Conservation (phyloP, 176 grass and related monocot genomes). For the bread wheat (Triticum aestivum) region DNA sequence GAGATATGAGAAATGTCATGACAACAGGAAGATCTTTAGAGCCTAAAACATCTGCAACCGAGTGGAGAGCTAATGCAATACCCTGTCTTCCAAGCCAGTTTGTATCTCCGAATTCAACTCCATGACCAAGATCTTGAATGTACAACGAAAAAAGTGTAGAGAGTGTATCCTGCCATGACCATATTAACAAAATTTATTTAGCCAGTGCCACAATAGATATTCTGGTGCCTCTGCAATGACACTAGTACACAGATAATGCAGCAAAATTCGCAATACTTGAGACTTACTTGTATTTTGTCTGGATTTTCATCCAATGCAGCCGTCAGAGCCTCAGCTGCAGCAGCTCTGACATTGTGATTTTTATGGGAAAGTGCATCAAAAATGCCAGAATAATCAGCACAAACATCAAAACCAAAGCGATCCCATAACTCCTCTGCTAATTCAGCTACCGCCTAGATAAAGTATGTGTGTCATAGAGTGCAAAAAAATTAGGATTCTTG, state of each 20-base stretch:
- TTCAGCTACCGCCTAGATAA: slow-evolving; percentile 79
- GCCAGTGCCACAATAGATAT: slow-evolving; percentile 11
- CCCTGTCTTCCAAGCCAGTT: slow-evolving; percentile 92
- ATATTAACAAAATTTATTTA: background rate
- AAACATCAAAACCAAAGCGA: slow-evolving; percentile 77
- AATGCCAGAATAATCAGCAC: slow-evolving; percentile 82
- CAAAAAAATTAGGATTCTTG: background rate
- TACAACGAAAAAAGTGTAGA: slow-evolving; percentile 82
- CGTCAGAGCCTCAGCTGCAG: slow-evolving; percentile 91
- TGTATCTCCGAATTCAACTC: slow-evolving; percentile 57
- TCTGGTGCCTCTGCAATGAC: background rate
- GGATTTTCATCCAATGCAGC: slow-evolving; percentile 89
- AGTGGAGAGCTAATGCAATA: slow-evolving; percentile 88
- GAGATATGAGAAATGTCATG: slow-evolving; percentile 99
- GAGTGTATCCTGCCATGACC: slow-evolving; percentile 76
- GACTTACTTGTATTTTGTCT: slow-evolving; percentile 80
- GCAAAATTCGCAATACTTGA: background rate
- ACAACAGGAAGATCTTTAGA: slow-evolving; percentile 93
- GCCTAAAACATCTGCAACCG: slow-evolving; percentile 82
- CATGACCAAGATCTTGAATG: slow-evolving; percentile 68
- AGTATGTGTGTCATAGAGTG: slow-evolving; percentile 28
- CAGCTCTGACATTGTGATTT: slow-evolving; percentile 86
- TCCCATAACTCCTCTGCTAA: slow-evolving; percentile 97
- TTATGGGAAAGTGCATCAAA: slow-evolving; percentile 78
- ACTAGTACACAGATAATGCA: background rate